Evolutionary conservation across 768 basidiomycete genomes (phyloP), one percentile per base, ranked within the genome.

Genomic region (Solioccasus polychromus): DNA sequence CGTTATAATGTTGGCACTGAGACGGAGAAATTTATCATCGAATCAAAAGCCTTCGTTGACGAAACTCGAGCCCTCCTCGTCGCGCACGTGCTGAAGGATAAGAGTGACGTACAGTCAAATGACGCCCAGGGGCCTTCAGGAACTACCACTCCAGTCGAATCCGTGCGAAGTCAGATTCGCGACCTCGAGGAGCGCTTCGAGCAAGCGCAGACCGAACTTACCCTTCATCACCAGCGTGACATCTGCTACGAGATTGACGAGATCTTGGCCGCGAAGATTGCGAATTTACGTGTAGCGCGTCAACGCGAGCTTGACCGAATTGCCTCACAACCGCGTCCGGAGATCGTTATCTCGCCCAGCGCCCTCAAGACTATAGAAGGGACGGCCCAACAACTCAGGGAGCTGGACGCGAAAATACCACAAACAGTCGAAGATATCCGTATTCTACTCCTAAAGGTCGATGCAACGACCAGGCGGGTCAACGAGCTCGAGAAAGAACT

Each of bases 131-230:
- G 44, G 34, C 35, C 34, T 15, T 34, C 49, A 10, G 26, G 4
- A 31, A 8, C 25, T 5, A 1, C 32, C n/a, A 20, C 31, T 19
- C 18, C 15, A 10, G 20, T 53, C 5, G 48, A 54, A 29, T 41
- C 47, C 5, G 37, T 66, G 38, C 53, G 28, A 42, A 44, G 10
- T 36, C 57, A 41, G 22, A 18, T 68, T 11, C 54, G 25, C 24
- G 44, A 60, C 20, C 50, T 66, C 14, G 64, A 60, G 39, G 55
- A 64, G 26, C 55, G 54, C n/a, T 44, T 68, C 8, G 64, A 66
- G n/a, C 62, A 66, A 41, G 48, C 58, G 7, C 61, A 55, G 8
- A 53, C 66, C 5, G 59, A 61, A 25, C 47, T 68, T 15, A 62
- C 66, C n/a, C 49, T 68, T 23, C 50, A 44, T 31, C 61, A 38